phyloP scores from a whole-genome alignment of 768 basidiomycete genomes.

The Nevesoporus exiguus region DNA sequence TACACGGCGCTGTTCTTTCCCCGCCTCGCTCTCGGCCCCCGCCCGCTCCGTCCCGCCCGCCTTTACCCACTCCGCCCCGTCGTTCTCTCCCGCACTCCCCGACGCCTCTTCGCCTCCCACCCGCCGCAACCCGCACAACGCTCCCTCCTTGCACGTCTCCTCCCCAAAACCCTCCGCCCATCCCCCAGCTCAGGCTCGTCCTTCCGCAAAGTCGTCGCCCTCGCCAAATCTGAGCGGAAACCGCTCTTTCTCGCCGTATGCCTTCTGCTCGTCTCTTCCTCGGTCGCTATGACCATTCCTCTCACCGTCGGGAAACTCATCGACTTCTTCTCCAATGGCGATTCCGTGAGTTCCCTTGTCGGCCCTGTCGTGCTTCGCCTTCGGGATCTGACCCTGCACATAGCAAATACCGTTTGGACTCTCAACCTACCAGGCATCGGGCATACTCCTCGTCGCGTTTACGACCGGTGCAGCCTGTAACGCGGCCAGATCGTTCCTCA shows the following conservation, averaged over 20 bases:
- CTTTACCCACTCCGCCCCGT: background rate
- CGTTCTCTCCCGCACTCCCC: background rate
- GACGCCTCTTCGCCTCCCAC: conserved; percentile 14
- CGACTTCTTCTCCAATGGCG: conserved; percentile 79
- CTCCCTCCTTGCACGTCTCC: conserved; percentile 25
- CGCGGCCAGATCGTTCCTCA: conserved; percentile 75
- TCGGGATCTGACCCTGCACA: background rate
- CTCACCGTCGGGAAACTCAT: conserved; percentile 92
- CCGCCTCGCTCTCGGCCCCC: conserved; percentile 1
- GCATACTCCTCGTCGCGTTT: conserved; percentile 68
- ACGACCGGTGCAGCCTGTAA: conserved; percentile 87
- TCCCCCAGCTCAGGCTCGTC: conserved; percentile 52
- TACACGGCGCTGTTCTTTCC: background rate
- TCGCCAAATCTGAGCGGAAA: conserved; percentile 81
- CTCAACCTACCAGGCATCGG: conserved; percentile 77
- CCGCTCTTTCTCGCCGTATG: conserved; percentile 74
- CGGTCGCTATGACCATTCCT: conserved; percentile 90
- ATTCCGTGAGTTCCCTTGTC: conserved; percentile 46
- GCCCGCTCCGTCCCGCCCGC: background rate
- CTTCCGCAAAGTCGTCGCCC: conserved; percentile 66
- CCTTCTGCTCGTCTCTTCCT: conserved; percentile 79
- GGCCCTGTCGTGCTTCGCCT: too few species aligned
- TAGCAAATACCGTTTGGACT: conserved; percentile 80
- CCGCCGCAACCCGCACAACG: conserved; percentile 1
- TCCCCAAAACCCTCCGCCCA: conserved; percentile 33